Percentiles rank a stretch among this genome's conserved stretches.
These are phyloP conservation scores for Aegilops umbellulata DNA, from an alignment of 176 grass and related monocot species.

Conservation along the genomic window DNA sequence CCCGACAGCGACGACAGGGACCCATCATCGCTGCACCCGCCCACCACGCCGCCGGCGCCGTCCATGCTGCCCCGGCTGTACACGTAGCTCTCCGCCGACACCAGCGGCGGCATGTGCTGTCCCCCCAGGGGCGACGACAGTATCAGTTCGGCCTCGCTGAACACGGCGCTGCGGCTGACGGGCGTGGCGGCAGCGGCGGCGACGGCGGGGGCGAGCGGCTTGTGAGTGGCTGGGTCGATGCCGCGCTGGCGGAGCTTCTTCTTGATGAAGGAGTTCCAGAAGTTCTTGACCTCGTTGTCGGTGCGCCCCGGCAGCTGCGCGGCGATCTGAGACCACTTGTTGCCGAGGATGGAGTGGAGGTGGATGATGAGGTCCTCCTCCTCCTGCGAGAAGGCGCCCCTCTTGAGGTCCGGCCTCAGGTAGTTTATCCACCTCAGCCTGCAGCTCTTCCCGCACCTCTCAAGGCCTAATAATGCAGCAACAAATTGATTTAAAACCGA, in stretches of 20 bases:
- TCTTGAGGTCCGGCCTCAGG: constrained; percentile 57
- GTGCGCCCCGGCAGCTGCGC: constrained; percentile 79
- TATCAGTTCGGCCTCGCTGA: constrained; percentile 48
- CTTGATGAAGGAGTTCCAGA: constrained; percentile 91
- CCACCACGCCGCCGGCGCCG: neutral
- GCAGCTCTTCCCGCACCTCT: constrained; percentile 79
- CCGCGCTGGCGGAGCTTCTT: constrained; percentile 76
- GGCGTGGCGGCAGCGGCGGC: neutral
- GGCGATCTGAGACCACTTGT: constrained; percentile 90
- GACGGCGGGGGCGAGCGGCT: constrained; percentile 24
- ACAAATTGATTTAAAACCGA: neutral
- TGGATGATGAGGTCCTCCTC: constrained; percentile 73
- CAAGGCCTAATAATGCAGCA: constrained; percentile 48
- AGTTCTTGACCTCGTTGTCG: constrained; percentile 98
- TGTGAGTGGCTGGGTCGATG: constrained; percentile 69
- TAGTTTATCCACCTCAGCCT: constrained; percentile 82
- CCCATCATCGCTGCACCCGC: constrained; percentile 2
- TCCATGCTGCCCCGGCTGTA: constrained; percentile 17
- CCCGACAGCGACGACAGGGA: constrained; percentile 36
- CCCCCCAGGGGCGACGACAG: constrained; percentile 10
- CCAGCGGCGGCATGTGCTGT: neutral
- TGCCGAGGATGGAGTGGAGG: constrained; percentile 74
- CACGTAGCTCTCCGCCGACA: constrained; percentile 37
- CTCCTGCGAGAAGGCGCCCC: constrained; percentile 73
- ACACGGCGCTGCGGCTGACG: constrained; percentile 35